phyloP scores from a whole-genome alignment of 345 rosid species.

The Eucalyptus caleyi region DNA sequence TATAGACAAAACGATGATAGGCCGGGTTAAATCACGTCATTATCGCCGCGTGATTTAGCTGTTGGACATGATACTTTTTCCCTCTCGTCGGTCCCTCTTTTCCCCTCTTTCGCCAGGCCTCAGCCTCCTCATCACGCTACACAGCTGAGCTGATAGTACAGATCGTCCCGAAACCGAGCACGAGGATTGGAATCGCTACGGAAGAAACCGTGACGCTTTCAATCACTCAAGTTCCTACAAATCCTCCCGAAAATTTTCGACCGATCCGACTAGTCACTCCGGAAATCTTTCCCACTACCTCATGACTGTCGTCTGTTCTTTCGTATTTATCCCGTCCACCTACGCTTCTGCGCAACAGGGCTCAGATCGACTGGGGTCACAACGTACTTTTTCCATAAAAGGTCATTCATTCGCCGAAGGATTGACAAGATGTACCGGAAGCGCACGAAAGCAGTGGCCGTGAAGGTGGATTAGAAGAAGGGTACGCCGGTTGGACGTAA shows the following conservation, averaged over 20 bases:
- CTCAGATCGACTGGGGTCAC: not conserved
- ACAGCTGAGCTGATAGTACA: not conserved
- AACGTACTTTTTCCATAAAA: not conserved
- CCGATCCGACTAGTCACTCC: not conserved
- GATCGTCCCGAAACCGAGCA: not conserved
- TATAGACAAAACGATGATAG: not conserved
- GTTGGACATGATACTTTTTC: not conserved
- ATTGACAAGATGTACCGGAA: not conserved
- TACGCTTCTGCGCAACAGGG: not conserved
- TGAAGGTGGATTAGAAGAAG: not conserved
- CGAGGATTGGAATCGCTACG: not conserved
- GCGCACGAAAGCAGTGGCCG: not conserved
- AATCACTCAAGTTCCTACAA: not conserved
- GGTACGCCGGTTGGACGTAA: not conserved
- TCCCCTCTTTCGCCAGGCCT: not conserved
- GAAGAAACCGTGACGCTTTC: not conserved
- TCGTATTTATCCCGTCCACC: not conserved
- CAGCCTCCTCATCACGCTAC: not conserved
- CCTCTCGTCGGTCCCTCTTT: not conserved
- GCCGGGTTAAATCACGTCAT: not conserved
- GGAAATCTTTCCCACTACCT: not conserved
- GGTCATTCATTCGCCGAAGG: not conserved
- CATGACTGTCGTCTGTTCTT: not conserved
- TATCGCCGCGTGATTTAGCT: not conserved
- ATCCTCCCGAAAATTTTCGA: not conserved